Percentiles rank a stretch among this genome's conserved stretches.
Evolutionary conservation across 2,329 filamentous ascomycete genomes (phyloP).

Genomic region (Xylaria sp.): DNA sequence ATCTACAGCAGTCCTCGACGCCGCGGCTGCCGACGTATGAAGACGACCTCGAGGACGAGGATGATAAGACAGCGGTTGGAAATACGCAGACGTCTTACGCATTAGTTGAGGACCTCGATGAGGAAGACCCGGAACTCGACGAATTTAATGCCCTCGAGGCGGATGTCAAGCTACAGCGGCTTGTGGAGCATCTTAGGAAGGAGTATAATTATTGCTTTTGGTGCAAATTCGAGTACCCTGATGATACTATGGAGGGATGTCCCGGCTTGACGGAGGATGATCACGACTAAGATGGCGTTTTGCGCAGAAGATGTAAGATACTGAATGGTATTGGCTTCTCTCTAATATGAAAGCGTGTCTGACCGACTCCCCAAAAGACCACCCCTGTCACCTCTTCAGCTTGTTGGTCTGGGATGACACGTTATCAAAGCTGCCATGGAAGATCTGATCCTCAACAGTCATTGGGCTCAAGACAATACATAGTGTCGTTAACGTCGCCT

Average conservation of each 20-base stretch:
- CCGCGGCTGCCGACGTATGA: conserved; percentile 72
- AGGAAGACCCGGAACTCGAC: conserved; percentile 83
- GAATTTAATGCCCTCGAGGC: conserved; percentile 78
- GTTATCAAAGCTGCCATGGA: not conserved
- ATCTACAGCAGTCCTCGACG: conserved; percentile 73
- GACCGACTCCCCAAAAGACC: not conserved
- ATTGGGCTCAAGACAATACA: too few relatives aligned
- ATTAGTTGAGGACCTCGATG: conserved; percentile 75
- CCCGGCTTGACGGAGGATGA: conserved; percentile 90
- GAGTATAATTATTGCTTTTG: conserved; percentile 91
- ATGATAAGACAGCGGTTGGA: conserved; percentile 77
- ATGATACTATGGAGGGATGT: conserved; percentile 83
- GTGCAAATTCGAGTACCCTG: conserved; percentile 87
- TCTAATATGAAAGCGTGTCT: not conserved
- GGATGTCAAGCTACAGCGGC: conserved; percentile 71
- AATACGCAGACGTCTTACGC: conserved; percentile 65
- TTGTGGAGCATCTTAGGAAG: conserved; percentile 76
- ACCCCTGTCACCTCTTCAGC: not conserved
- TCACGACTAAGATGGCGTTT: conserved; percentile 60
- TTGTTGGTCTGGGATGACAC: not conserved
- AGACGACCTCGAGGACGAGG: conserved; percentile 75
- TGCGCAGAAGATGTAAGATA: not conserved
- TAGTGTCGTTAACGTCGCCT: too few relatives aligned
- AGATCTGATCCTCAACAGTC: too few relatives aligned
- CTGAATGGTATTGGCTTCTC: not conserved